A percentile compares a stretch with the other conserved stretches of the same genome.
phyloP scores from a whole-genome alignment of 768 basidiomycete genomes.

The Clitopilus hobsonii region DNA sequence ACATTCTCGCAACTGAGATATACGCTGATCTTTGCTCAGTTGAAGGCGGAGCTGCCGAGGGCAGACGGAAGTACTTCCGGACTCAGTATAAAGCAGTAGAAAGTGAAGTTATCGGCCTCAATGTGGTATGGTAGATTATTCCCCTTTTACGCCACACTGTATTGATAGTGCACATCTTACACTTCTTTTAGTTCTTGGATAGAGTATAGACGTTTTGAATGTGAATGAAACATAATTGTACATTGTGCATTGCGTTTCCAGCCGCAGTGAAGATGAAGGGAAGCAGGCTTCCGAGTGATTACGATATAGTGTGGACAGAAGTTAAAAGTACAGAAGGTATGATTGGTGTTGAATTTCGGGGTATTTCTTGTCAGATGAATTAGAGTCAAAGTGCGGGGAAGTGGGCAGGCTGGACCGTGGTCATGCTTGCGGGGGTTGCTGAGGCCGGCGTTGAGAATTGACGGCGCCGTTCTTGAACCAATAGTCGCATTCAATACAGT shows the following conservation, averaged over 20 bases:
- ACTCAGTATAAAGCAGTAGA: constrained; percentile 84
- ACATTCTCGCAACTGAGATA: constrained; percentile 29
- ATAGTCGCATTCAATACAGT: constrained; percentile 54
- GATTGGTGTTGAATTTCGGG: not conserved
- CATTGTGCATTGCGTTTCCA: constrained; percentile 2
- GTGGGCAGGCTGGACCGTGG: no score
- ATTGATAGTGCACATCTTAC: not conserved
- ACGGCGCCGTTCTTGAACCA: constrained; percentile 49
- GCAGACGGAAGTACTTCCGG: constrained; percentile 51
- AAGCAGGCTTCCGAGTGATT: not conserved
- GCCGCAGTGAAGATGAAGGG: not conserved
- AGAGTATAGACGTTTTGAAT: not conserved
- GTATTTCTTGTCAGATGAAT: not conserved
- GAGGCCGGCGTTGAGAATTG: constrained; percentile 23
- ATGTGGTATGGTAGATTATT: constrained; percentile 70
- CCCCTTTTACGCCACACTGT: not conserved
- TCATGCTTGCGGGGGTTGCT: constrained; percentile 7
- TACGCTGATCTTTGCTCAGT: constrained; percentile 23
- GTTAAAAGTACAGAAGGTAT: not conserved
- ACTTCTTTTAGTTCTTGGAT: not conserved
- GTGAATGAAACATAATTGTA: not conserved
- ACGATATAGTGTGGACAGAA: not conserved
- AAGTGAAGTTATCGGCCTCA: constrained; percentile 74
- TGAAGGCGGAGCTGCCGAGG: constrained; percentile 34
- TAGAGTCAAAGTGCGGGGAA: no score